Evolutionary conservation across 805 yeast species (phyloP), one percentile per base, ranked within the genome.

Genomic region (Ogataea degrootiae): DNA sequence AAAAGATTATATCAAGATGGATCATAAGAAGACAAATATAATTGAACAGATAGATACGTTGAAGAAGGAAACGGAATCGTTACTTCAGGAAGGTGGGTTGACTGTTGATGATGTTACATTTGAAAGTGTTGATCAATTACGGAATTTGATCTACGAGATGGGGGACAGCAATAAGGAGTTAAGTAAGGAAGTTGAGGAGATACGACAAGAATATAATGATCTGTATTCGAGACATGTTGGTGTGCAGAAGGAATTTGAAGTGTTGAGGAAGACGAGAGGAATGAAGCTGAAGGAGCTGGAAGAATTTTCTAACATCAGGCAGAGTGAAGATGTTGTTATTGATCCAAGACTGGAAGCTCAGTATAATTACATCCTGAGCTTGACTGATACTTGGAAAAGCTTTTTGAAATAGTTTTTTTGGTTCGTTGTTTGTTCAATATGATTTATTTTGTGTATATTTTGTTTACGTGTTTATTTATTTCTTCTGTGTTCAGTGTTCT

Each of bases 1-100:
- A 21, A 54, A 51, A n/a, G 75, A 72, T 22, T 63, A 72, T 11
- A 57, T 61, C 45, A 55, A 56, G 17, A 56, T 66, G 6, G 60
- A 60, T 40, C 56, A 62, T 34, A 50, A 59, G 42, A 57, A 60
- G 34, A 58, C 54, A 39, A 58, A 51, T 19, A 52, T 58, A 31
- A 48, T 49, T 12, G 38, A 40, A 17, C 52, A 52, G 29, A 53
- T 57, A 22, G 50, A 48, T n/a, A 43, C 39, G 31, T 45, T 66
- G 39, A 68, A 66, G 46, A 40, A 22, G 2, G 58, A 59, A 14
- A 55, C 71, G 23, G 60, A 66, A 26, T 56, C 52, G 12, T 53
- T 61, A 43, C 62, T 67, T 48, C 39, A 42, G 19, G 50, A 53
- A 12, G 59, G 51, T 43, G 52, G 53, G 6, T 22, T 48, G 49